Base-by-base conservation (phyloP, 495 filamentous ascomycete species). In the Neurospora pannonica region DNA sequence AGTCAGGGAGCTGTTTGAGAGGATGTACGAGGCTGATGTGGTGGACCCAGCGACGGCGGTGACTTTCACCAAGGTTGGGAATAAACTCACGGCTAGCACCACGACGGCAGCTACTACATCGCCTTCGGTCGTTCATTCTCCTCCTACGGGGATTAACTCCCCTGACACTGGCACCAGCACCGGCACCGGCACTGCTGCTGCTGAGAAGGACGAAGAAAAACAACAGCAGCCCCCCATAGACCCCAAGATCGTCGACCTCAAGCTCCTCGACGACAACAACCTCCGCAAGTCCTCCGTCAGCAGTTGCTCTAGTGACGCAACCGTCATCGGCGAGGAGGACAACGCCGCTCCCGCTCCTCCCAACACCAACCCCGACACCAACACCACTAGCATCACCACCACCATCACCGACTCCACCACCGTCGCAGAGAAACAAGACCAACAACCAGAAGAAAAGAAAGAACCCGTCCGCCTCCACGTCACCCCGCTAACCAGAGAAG, bases 1-100 rank as follows among this genome's bases (percentile, higher is more conserved):
- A 74, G 90, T 92, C 38, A 77, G 82, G 34, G 89, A 93, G 78
- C 81, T 95, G 0, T 96, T 95, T 78, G 79, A 87, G 62, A 87
- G 92, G 8, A 93, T 95, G 82, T 95, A 95, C 74, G 86, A 89
- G 70, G 83, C 82, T 13, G 80, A 81, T 38, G 54, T 67, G 28
- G 54, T 67, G 15, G 15, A 36, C 73, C 43, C 36, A 39, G 72
- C 74, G n/a, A 15, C 21, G 71, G 60, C 21, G 71, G 60, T 21
- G 34, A 38, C 19, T 37, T 17, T 40, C 9, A 28, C 36, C 38
- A 28, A 38, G 5, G 62, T n/a, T 40, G 21, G 21, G 72, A 38
- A 13, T 8, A n/a, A n/a, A 28, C 15, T n/a, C 60, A 75, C 31
- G 2, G 54, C 28, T 67, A 67, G 54, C 28, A 67, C 54, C 28